A percentile compares a stretch with the other conserved stretches of the same genome.
These are phyloP conservation scores for Pestalotiopsis sp. DNA, from an alignment of 2,329 filamentous ascomycete genomes.

Conservation along the genomic window DNA sequence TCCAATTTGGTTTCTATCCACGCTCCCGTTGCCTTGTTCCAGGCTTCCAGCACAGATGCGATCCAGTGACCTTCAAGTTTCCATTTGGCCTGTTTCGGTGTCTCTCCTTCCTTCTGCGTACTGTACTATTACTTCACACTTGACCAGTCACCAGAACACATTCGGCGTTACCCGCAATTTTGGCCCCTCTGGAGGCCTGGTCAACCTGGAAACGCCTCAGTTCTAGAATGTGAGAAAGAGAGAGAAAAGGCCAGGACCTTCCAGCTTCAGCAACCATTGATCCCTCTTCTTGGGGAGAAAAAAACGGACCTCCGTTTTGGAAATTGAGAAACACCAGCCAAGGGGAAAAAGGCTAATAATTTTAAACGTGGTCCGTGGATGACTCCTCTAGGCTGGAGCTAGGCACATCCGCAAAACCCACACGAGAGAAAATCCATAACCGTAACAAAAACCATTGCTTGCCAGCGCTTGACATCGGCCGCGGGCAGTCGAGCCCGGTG, in stretches of 20 bases:
- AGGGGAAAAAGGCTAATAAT: no score
- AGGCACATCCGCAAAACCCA: not conserved
- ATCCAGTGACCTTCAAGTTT: no score
- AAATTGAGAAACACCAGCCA: no score
- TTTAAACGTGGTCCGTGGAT: not conserved
- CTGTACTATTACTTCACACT: not conserved
- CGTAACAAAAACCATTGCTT: no score
- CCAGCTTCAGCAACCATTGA: not conserved
- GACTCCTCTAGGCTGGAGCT: not conserved
- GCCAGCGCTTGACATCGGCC: conserved; percentile 1
- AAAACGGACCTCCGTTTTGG: not conserved
- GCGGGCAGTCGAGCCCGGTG: not conserved
- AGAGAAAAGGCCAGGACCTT: not conserved
- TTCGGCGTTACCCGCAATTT: not conserved
- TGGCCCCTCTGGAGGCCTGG: not conserved
- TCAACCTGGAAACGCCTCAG: not conserved
- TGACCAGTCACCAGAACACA: not conserved
- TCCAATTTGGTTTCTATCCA: not conserved
- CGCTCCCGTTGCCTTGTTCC: not conserved
- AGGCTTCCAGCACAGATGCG: not conserved
- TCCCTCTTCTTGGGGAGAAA: not conserved
- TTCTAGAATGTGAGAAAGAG: not conserved
- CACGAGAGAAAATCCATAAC: not conserved
- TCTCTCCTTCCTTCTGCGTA: not conserved
- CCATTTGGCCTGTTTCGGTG: not conserved